Conservation (phyloP, 352 stramenopile species). For the Pythium monospermum region DNA sequence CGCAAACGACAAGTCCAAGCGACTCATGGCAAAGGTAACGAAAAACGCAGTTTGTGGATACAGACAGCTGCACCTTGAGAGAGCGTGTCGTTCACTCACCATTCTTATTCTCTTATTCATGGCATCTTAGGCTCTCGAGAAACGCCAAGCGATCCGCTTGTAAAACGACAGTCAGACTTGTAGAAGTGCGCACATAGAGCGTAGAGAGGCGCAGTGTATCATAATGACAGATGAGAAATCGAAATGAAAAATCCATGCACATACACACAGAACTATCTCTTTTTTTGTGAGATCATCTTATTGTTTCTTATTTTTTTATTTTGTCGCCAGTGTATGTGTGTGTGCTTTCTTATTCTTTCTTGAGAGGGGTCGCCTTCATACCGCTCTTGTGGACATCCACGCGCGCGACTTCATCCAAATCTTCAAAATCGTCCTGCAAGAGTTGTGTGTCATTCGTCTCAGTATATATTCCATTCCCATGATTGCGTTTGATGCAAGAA, state of each 20-base stretch:
- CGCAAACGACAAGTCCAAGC: slow-evolving; percentile 50
- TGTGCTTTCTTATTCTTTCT: slow-evolving; percentile 38
- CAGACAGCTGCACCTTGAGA: too few species aligned
- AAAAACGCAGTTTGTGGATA: neutral
- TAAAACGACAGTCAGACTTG: neutral
- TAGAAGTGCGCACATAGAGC: neutral
- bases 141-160: slow-evolving; percentile 11
- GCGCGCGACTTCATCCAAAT: slow-evolving; percentile 67
- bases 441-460: too few species aligned
- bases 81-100: too few species aligned
- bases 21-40: slow-evolving; percentile 59
- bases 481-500: neutral
- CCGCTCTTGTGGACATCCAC: slow-evolving; percentile 79
- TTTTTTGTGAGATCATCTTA: neutral
- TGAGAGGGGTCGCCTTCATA: slow-evolving; percentile 55
- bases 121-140: slow-evolving; percentile 12
- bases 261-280: too few species aligned
- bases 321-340: neutral
- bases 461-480: neutral
- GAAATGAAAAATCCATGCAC: too few species aligned
- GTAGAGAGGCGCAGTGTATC: neutral
- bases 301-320: slow-evolving; percentile 7
- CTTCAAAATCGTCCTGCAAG: slow-evolving; percentile 73
- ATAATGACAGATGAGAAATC: too few species aligned
- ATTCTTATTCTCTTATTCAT: too few species aligned